Percentiles rank a stretch among this genome's conserved stretches.
Conservation (phyloP, 768 basidiomycete species). For the Strobilomyces confusus region DNA sequence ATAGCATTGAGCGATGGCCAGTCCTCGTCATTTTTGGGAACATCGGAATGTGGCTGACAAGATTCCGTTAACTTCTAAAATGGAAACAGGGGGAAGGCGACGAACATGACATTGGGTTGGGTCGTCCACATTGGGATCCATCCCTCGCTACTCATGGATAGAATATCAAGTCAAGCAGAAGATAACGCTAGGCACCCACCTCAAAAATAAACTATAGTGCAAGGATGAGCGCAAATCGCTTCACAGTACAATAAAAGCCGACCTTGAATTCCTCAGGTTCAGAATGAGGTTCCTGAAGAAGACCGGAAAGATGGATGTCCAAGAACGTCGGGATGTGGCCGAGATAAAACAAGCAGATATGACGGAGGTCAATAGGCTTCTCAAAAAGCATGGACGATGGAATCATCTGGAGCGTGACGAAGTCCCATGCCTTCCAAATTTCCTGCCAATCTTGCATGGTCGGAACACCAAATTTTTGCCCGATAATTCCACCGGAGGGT, state of each 20-base stretch:
- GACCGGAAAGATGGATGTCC: conserved; percentile 80
- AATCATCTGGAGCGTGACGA: conserved; percentile 80
- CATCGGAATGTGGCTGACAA: conserved; percentile 78
- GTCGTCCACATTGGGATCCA: conserved; percentile 93
- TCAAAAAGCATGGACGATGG: conserved; percentile 78
- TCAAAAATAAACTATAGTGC: conserved; percentile 65
- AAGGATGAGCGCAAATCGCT: conserved; percentile 3
- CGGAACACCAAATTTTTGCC: conserved; percentile 59
- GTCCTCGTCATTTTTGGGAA: conserved; percentile 73
- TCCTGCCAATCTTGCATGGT: conserved; percentile 72
- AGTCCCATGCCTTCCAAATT: conserved; percentile 90
- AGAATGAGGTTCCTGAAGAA: conserved; percentile 74
- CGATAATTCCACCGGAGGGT: conserved; percentile 16
- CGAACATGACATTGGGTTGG: conserved; percentile 81
- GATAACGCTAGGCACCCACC: conserved; percentile 34
- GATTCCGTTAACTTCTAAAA: neutral
- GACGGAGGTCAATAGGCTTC: conserved; percentile 91
- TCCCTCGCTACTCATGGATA: conserved; percentile 64
- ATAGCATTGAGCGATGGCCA: conserved; percentile 80
- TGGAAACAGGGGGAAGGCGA: neutral
- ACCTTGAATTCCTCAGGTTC: conserved; percentile 82
- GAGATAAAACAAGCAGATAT: conserved; percentile 95
- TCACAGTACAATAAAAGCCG: conserved; percentile 9
- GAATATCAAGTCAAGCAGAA: conserved; percentile 2
- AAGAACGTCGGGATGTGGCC: conserved; percentile 93